These are phyloP conservation scores for Flaveria linearis DNA, from an alignment of 129 eudicot species.

Conservation along the genomic window DNA sequence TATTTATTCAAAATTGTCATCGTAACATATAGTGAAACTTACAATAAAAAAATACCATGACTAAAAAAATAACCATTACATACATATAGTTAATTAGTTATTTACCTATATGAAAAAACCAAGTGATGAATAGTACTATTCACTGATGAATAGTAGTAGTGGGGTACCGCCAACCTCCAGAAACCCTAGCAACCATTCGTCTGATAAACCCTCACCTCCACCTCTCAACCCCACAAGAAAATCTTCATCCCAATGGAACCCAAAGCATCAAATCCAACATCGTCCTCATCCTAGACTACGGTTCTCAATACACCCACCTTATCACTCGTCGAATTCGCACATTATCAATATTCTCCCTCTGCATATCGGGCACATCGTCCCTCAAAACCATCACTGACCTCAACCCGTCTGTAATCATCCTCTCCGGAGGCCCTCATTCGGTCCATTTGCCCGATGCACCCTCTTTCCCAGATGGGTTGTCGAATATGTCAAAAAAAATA, in stretches of 20 bases:
- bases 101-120: no score
- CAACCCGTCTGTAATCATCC: slow-evolving; percentile 78
- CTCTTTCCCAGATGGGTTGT: slow-evolving; percentile 69
- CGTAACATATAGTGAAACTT: no score
- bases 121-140: no score
- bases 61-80: no score
- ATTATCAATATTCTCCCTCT: slow-evolving; percentile 74
- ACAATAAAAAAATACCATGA: no score
- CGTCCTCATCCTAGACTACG: slow-evolving; percentile 80
- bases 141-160: no score
- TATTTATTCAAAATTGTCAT: no score
- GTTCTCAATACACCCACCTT: slow-evolving; percentile 94
- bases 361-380: slow-evolving; percentile 75
- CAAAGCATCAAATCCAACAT: slow-evolving; percentile 52
- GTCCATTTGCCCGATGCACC: slow-evolving; percentile 76
- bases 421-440: slow-evolving; percentile 91
- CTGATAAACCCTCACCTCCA: slow-evolving; percentile 13
- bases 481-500: slow-evolving; percentile 57
- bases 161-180: slow-evolving; percentile 32
- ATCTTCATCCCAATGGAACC: slow-evolving; percentile 48
- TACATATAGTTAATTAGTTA: no score
- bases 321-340: slow-evolving; percentile 84
- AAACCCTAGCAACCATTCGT: slow-evolving; percentile 35
- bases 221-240: no score
- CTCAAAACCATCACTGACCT: slow-evolving; percentile 66